Conservation (phyloP, 257 asterid genomes). For the Solanum peruvianum region DNA sequence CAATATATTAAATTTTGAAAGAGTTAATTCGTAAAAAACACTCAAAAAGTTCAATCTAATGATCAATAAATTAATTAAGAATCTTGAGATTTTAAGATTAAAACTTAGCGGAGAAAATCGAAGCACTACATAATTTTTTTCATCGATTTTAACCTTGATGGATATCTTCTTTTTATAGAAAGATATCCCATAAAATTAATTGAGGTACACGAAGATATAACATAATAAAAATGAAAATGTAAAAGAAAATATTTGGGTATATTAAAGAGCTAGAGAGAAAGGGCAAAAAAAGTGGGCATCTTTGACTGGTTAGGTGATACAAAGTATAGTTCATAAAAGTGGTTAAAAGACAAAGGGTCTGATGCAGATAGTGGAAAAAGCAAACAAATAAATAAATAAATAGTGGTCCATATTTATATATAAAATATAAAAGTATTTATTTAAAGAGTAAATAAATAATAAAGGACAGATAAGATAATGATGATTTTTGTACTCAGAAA, state of each 20-base stretch:
- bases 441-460: background rate
- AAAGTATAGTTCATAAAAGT: background rate
- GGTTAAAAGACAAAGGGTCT: slow-evolving; percentile 16
- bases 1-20: too few relatives aligned
- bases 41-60: too few relatives aligned
- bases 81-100: background rate
- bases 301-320: background rate
- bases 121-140: too few relatives aligned
- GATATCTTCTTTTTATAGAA: accelerated
- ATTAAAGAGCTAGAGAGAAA: background rate
- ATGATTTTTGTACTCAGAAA: slow-evolving; percentile 25
- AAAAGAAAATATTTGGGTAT: background rate
- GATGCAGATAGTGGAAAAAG: slow-evolving; percentile 12
- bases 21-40: too few relatives aligned
- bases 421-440: background rate
- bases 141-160: background rate
- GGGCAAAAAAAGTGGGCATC: background rate
- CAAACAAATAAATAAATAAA: background rate
- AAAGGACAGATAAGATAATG: slow-evolving; percentile 24
- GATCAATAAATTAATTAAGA: background rate
- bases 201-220: background rate
- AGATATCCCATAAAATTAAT: too few relatives aligned
- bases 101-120: too few relatives aligned
- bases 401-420: background rate
- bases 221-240: too few relatives aligned